phyloP scores from a whole-genome alignment of 2,329 filamentous ascomycete genomes.

The Paraconiothyrium brasiliense region DNA sequence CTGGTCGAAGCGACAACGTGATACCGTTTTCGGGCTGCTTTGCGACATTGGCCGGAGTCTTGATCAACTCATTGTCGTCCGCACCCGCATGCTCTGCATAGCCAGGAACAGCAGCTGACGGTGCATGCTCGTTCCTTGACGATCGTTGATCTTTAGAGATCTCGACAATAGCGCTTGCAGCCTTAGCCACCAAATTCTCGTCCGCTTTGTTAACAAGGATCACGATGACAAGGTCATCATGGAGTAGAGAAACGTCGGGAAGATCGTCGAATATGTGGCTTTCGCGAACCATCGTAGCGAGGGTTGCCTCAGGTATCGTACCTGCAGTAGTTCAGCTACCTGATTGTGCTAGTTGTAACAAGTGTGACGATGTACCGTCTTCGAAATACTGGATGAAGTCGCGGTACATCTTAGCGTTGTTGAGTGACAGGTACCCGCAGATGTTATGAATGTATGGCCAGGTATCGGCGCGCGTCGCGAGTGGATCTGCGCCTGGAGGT shows the following conservation, averaged over 20 bases:
- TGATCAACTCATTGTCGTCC: too few species aligned
- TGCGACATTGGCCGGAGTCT: neutral
- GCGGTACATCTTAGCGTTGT: neutral
- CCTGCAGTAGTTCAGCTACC: neutral
- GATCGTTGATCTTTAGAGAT: neutral
- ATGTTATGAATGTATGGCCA: slow-evolving; percentile 6
- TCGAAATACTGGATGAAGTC: slow-evolving; percentile 9
- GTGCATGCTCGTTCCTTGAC: neutral
- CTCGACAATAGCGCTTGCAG: neutral
- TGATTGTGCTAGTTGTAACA: neutral
- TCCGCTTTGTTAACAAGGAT: slow-evolving; percentile 4
- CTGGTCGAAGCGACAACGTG: neutral
- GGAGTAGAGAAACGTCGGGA: neutral
- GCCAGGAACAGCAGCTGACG: neutral
- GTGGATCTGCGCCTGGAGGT: neutral
- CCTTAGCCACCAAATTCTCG: neutral
- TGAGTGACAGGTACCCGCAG: neutral
- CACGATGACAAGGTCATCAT: slow-evolving; percentile 7
- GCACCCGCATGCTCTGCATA: neutral
- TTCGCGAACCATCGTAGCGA: neutral
- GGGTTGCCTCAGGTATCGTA: neutral
- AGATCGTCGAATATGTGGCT: neutral
- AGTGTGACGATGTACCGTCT: slow-evolving; percentile 1
- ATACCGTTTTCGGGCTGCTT: neutral
- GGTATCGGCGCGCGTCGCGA: neutral